These are phyloP conservation scores for Kodamaea derodonti DNA, from an alignment of 1,139 yeast genomes.

Conservation along the genomic window DNA sequence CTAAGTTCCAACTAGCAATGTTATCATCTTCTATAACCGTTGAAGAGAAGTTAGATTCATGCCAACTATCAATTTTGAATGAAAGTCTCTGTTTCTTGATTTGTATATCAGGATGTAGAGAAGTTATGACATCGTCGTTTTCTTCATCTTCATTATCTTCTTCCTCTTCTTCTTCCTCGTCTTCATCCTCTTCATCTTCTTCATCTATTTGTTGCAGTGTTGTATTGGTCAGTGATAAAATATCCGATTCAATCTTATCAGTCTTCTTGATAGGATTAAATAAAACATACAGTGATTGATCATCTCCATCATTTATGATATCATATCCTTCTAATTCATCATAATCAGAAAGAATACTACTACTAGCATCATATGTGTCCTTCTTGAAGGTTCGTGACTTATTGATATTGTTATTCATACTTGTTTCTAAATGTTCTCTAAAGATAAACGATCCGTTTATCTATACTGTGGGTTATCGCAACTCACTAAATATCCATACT, in stretches of 20 bases:
- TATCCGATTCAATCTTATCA: constrained; percentile 25
- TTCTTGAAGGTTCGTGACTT: constrained; percentile 5
- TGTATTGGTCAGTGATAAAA: constrained; percentile 37
- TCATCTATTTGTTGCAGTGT: constrained; percentile 9
- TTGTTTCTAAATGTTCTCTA: too few relatives aligned
- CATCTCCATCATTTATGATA: constrained; percentile 16
- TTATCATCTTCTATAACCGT: constrained; percentile 32
- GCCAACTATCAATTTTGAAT: constrained; percentile 24
- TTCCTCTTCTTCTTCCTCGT: constrained; percentile 14
- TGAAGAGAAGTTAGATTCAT: constrained; percentile 12
- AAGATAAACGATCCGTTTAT: neutral
- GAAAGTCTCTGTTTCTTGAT: constrained; percentile 11
- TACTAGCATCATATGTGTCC: constrained; percentile 13
- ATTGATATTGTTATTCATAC: constrained; percentile 6
- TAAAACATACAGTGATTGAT: constrained; percentile 42
- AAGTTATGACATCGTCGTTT: constrained; percentile 11
- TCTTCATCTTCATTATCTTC: constrained; percentile 6
- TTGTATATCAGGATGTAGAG: constrained; percentile 1
- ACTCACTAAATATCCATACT: too few relatives aligned
- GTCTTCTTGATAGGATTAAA: constrained; percentile 29
- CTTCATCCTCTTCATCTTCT: constrained; percentile 16
- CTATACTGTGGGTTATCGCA: neutral
- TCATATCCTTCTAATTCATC: constrained; percentile 12
- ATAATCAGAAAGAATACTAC: constrained; percentile 20
- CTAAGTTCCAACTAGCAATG: constrained; percentile 45